phyloP scores from a whole-genome alignment of 2,329 filamentous ascomycete genomes.

The Botrytis fabae region DNA sequence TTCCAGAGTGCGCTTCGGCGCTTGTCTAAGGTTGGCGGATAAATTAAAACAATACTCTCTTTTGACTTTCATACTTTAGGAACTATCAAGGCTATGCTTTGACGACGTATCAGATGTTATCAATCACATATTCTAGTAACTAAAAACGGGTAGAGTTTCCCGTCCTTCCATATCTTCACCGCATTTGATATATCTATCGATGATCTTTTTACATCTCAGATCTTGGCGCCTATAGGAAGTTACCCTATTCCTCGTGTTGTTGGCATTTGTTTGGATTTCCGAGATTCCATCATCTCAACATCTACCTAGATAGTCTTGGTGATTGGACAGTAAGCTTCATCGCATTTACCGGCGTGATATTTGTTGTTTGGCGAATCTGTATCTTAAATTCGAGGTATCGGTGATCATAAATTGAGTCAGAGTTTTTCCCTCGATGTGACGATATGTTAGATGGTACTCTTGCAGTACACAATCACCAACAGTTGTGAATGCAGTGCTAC shows the following conservation, averaged over 20 bases:
- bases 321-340: neutral
- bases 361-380: neutral
- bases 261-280: neutral
- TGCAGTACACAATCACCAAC: neutral
- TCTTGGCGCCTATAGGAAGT: constrained; percentile 8
- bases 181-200: constrained; percentile 3
- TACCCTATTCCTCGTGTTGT: constrained; percentile 3
- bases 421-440: neutral
- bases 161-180: neutral
- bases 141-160: neutral
- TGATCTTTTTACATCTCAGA: neutral
- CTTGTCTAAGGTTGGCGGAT: constrained; percentile 2
- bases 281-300: neutral
- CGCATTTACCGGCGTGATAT: neutral
- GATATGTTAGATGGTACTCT: neutral
- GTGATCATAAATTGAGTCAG: neutral
- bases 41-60: neutral
- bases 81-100: neutral
- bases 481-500: neutral
- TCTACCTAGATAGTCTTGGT: neutral
- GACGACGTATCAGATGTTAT: neutral
- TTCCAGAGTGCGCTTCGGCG: constrained; percentile 11
- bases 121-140: neutral
- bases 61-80: neutral
- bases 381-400: neutral